Conservation (phyloP, 2,329 filamentous ascomycete genomes). For the Aspergillus novofumigatus region DNA sequence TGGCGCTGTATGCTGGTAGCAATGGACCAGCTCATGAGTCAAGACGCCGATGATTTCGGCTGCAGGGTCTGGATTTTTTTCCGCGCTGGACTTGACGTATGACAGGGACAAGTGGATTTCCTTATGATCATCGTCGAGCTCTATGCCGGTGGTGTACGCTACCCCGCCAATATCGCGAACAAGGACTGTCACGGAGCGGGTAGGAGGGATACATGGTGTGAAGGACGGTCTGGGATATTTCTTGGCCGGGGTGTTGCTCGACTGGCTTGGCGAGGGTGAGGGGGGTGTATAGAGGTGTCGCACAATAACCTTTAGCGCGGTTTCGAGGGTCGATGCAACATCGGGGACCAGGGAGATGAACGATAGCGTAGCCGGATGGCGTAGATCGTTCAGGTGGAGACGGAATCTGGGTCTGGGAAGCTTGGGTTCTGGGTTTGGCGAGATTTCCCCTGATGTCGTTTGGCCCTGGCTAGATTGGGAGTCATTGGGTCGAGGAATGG, state of each 20-base stretch:
- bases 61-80: slow-evolving; percentile 23
- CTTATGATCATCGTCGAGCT: slow-evolving; percentile 81
- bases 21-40: slow-evolving; percentile 91
- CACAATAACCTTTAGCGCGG: slow-evolving; percentile 65
- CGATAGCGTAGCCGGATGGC: slow-evolving; percentile 54
- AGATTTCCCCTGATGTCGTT: slow-evolving; percentile 3
- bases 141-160: slow-evolving; percentile 78
- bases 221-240: slow-evolving; percentile 19
- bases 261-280: neutral
- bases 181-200: slow-evolving; percentile 79
- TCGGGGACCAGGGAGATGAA: slow-evolving; percentile 68
- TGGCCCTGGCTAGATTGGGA: neutral
- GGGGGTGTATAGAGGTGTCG: slow-evolving; percentile 61
- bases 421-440: neutral
- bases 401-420: slow-evolving; percentile 33
- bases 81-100: slow-evolving; percentile 56
- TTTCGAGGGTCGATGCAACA: slow-evolving; percentile 54
- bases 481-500: neutral
- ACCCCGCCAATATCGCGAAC: slow-evolving; percentile 77
- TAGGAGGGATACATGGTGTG: slow-evolving; percentile 51
- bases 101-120: slow-evolving; percentile 82
- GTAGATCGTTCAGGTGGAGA: slow-evolving; percentile 42
- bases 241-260: slow-evolving; percentile 3
- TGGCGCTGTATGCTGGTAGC: slow-evolving; percentile 74
- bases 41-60: slow-evolving; percentile 76